Base-by-base conservation (phyloP, 2,329 filamentous ascomycete genomes). In the Geoglossum cookeanum region DNA sequence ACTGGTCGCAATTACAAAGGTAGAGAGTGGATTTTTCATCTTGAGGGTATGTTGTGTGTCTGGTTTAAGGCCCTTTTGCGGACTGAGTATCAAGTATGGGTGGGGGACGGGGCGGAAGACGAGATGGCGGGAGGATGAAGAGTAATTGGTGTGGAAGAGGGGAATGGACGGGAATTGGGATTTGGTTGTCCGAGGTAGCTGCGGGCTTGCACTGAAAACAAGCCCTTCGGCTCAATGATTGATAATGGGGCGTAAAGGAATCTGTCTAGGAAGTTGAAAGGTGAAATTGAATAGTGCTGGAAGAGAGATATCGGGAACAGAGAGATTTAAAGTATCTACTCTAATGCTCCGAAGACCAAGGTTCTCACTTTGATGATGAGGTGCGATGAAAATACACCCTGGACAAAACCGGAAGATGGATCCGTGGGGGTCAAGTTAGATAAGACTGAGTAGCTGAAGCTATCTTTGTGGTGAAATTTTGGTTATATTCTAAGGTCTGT, bases 1-100 rank as follows among this genome's bases (percentile, higher is more conserved):
- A 0, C 76, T 78, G 0, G 77, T 68, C 27, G 79, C 76, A 22
- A 87, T 73, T 54, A 75, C 69, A 37, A 77, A 67, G 1, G 72
- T 71, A 13, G 72, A 72, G 64, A 87, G 79, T 6, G 69, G 61
- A 5, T 68, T 68, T 55, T 69, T 71, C 68, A 71, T 69, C 32
- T 57, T 62, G 57, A 11, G 56, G 51, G 15, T 56, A n/a, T 54
- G 13, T 29, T 30, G 15, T 45, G 22, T 58, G 55, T 30, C n/a
- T n/a, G n/a, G n/a, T n/a, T n/a, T n/a, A n/a, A n/a, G n/a, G n/a
- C n/a, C n/a, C n/a, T n/a, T n/a, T n/a, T n/a, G n/a, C n/a, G n/a
- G n/a, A n/a, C n/a, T n/a, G n/a, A n/a, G n/a, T n/a, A n/a, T n/a
- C n/a, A n/a, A n/a, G n/a, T 45, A 22, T 7, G 9, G 15, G 39